Evolutionary conservation across 2,329 filamentous ascomycete species (phyloP).

Genomic region (Aspergillus sp.): DNA sequence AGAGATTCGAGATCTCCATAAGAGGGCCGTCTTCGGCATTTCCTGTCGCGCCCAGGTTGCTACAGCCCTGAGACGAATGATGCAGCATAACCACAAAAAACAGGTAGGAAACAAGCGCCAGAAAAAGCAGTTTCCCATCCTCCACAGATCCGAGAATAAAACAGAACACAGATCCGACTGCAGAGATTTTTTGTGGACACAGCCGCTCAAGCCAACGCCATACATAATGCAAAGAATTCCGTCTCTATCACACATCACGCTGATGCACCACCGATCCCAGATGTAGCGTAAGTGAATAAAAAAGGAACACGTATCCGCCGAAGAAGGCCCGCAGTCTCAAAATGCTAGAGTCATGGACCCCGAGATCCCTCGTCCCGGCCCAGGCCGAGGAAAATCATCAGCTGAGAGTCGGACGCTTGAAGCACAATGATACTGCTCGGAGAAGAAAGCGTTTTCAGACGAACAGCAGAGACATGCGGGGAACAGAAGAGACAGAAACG

Average conservation of each 20-base stretch:
- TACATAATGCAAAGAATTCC: slow-evolving; percentile 42
- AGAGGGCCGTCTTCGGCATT: slow-evolving; percentile 24
- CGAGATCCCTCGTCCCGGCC: slow-evolving; percentile 11
- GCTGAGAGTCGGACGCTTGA: slow-evolving; percentile 4
- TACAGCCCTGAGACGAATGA: slow-evolving; percentile 26
- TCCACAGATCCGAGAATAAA: slow-evolving; percentile 37
- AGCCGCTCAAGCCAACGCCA: slow-evolving; percentile 43
- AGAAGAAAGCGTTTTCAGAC: slow-evolving; percentile 26
- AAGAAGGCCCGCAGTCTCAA: slow-evolving; percentile 22
- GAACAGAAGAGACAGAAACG: slow-evolving; percentile 15
- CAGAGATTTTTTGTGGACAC: slow-evolving; percentile 32
- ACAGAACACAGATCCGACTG: slow-evolving; percentile 31
- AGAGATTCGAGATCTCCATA: slow-evolving; percentile 25
- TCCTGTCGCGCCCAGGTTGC: slow-evolving; percentile 20
- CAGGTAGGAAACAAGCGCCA: slow-evolving; percentile 27
- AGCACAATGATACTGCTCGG: slow-evolving; percentile 17
- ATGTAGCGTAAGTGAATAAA: slow-evolving; percentile 15
- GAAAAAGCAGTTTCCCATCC: slow-evolving; percentile 32
- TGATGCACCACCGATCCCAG: slow-evolving; percentile 18
- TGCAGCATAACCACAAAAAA: slow-evolving; percentile 27
- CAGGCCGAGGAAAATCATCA: slow-evolving; percentile 8
- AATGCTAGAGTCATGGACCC: not conserved
- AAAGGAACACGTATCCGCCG: slow-evolving; percentile 22
- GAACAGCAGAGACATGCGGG: slow-evolving; percentile 20
- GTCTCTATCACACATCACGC: slow-evolving; percentile 28